Percentiles rank a stretch among this genome's conserved stretches.
phyloP scores from a whole-genome alignment of 768 basidiomycete genomes.

The Suillus tomentosus region DNA sequence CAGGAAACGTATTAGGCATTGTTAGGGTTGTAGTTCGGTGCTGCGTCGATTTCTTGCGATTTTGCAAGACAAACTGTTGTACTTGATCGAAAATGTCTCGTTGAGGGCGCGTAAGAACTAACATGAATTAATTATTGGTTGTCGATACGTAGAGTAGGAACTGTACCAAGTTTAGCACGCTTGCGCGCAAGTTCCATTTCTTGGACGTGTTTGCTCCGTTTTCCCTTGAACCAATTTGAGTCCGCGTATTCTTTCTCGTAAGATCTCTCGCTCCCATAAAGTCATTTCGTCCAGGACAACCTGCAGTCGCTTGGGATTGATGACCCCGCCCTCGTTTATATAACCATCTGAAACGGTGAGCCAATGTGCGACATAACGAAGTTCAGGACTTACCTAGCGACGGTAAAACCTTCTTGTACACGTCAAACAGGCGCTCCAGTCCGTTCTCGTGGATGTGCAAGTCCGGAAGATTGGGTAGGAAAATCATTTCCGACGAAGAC shows the following conservation, averaged over 20 bases:
- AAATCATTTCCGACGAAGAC: conserved; percentile 99
- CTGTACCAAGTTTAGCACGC: conserved; percentile 65
- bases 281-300: conserved; percentile 87
- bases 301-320: conserved; percentile 80
- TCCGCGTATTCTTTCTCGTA: conserved; percentile 94
- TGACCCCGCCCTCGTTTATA: conserved; percentile 85
- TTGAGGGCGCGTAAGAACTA: conserved; percentile 73
- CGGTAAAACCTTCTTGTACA: conserved; percentile 92
- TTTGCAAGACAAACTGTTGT: conserved; percentile 67
- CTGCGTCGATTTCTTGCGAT: conserved; percentile 35
- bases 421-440: conserved; percentile 87
- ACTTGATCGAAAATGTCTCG: conserved; percentile 78
- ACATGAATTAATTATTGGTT: not conserved
- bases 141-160: not conserved
- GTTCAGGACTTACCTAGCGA: conserved; percentile 52
- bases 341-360: conserved; percentile 69
- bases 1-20: conserved; percentile 78
- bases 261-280: conserved; percentile 81
- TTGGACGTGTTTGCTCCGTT: conserved; percentile 74
- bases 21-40: conserved; percentile 47
- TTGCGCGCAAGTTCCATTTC: conserved; percentile 64
- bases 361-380: not conserved
- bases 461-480: conserved; percentile 94
- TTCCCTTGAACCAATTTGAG: conserved; percentile 91
- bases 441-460: conserved; percentile 98